Evolutionary conservation across 2,329 filamentous ascomycete genomes (phyloP), one percentile per base, ranked within the genome.

Genomic region (Bipolaris oryzae): DNA sequence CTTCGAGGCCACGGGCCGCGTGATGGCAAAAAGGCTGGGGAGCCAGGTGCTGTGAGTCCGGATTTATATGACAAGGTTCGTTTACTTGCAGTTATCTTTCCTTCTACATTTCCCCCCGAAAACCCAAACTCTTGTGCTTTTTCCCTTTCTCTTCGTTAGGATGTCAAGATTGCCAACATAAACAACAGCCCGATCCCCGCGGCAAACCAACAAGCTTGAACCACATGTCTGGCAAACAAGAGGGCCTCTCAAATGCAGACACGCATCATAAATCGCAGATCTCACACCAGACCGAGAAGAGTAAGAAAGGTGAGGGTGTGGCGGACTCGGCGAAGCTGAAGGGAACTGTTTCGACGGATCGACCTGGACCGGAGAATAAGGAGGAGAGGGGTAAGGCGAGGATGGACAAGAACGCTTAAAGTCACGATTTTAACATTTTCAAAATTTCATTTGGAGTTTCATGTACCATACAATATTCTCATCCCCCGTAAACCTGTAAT

Each of bases 241-340:
- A 81, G 67, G 82, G 82, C 20, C 31, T 84, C 10, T 78, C 77
- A 42, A 85, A 82, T 61, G 76, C 76, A 10, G 78, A 83, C 43
- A 85, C 83, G 3, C 76, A 78, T 53, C 80, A 86, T 72, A 79
- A 80, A 20, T 76, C 74, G n/a, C 70, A 79, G 49, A 73, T 78
- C 55, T 74, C 76, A 55, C 72, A 76, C 38, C 72, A 80, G 47
- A 64, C 76, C 2, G 76, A 76, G 21, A 82, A 82, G 76, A 84
- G 80, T 67, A 81, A 80, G 67, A 87, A 86, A 77, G 73, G 76
- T n/a, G 84, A 87, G 72, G 84, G 83, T 28, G 73, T 76, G 44
- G 79, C 79, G 33, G 84, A 86, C 44, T 80, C 81, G 11, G 81
- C 84, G 15, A 86, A 86, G 63, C 58, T 73, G 53, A 73, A 76